A percentile compares a stretch with the other conserved stretches of the same genome.
These are phyloP conservation scores for Rhizopus delemar DNA, from an alignment of 371 early-diverging fungal species.

Conservation along the genomic window DNA sequence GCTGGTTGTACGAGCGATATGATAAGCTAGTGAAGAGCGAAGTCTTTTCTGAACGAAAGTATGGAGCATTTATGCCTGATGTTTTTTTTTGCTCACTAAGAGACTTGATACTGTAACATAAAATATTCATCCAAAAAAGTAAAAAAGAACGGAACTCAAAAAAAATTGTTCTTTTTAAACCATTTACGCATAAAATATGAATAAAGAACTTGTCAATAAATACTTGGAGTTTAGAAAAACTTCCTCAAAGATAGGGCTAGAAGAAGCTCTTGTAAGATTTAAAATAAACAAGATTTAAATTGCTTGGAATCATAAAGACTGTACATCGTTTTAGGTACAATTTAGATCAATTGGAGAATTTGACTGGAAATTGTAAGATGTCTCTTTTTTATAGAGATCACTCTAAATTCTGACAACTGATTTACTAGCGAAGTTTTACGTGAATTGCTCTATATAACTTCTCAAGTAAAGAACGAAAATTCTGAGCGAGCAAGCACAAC, in stretches of 20 bases:
- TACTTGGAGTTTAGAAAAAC: conserved; percentile 23
- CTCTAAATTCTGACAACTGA: background rate
- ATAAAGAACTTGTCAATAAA: background rate
- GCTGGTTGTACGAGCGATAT: too few relatives aligned
- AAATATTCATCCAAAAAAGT: too few relatives aligned
- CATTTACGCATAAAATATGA: background rate
- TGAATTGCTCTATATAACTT: conserved; percentile 15
- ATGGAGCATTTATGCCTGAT: too few relatives aligned
- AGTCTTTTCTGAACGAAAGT: too few relatives aligned
- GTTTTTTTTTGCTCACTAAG: too few relatives aligned
- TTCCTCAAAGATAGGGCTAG: conserved; percentile 20
- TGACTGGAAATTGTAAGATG: conserved; percentile 28
- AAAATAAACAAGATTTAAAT: background rate
- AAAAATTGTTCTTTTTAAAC: background rate
- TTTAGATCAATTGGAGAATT: conserved; percentile 14
- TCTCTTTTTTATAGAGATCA: background rate
- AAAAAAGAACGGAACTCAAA: too few relatives aligned
- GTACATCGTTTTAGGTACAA: conserved; percentile 14
- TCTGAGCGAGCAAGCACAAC: conserved; percentile 25
- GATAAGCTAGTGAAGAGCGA: too few relatives aligned
- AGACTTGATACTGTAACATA: too few relatives aligned
- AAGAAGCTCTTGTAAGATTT: conserved; percentile 24
- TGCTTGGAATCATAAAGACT: too few relatives aligned
- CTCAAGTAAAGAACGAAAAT: conserved; percentile 11
- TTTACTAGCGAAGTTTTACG: conserved; percentile 17